Conservation (phyloP, 345 rosid genomes). For the Boechera divaricarpa region DNA sequence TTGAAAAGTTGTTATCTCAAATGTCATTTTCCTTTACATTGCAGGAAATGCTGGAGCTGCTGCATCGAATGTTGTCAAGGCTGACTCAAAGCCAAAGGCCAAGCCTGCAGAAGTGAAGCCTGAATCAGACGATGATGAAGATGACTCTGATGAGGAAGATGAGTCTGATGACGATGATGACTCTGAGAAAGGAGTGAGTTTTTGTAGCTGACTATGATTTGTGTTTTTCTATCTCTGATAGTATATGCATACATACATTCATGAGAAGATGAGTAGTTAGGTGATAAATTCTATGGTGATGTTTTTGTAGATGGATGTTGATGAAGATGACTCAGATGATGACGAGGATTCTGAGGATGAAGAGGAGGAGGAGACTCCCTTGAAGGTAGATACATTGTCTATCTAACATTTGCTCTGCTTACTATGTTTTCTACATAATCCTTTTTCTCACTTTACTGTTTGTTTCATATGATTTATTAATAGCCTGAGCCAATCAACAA, state of each 20-base stretch:
- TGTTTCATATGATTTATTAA: neutral
- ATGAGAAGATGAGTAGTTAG: neutral
- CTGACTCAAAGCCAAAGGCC: constrained; percentile 48
- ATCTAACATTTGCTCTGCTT: neutral
- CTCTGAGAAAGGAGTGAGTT: constrained; percentile 48
- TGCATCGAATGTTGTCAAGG: constrained; percentile 47
- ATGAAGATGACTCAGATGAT: constrained; percentile 37
- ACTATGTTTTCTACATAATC: neutral
- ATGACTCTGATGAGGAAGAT: constrained; percentile 44
- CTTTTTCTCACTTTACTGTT: neutral
- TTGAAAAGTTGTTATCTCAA: neutral
- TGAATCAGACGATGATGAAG: constrained; percentile 44
- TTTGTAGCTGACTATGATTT: neutral
- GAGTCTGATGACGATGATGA: constrained; percentile 41
- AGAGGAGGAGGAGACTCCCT: constrained; percentile 70
- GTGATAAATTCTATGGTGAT: constrained; percentile 1
- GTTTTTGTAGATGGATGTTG: constrained; percentile 41
- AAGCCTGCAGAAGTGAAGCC: constrained; percentile 41
- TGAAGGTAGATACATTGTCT: constrained; percentile 49
- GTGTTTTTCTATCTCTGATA: neutral
- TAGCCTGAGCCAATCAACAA: constrained; percentile 48
- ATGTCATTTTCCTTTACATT: no score
- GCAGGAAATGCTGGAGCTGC: constrained; percentile 31
- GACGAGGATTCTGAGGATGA: constrained; percentile 49
- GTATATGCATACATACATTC: neutral